Base-by-base conservation (phyloP, 2,329 filamentous ascomycete genomes). In the Amauroascus niger region DNA sequence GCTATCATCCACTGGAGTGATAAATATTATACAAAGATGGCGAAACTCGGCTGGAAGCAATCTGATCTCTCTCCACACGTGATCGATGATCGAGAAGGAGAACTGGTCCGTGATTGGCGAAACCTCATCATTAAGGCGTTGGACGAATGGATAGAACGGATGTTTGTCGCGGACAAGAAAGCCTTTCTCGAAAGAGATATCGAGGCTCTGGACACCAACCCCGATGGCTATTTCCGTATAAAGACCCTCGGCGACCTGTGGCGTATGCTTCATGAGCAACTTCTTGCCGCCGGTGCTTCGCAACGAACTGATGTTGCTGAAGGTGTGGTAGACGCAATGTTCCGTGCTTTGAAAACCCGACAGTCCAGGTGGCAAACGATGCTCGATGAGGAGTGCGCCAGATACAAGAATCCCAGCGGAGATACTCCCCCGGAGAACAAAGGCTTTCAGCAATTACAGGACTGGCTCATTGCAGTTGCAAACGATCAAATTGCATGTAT, bases 401-500 rank as follows among this genome's bases (percentile, higher is more conserved):
- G 83, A 63, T 95, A 88, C 69, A 84, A 86, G 67, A 61, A 66
- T 55, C 62, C 71, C 56, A 62, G 72, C 55, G 65, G 69, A 13
- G 73, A 75, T 16, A n/a, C 22, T 26, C 28, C 49, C 22, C 6
- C 49, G 22, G 69, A 72, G 57, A 64, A 67, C 64, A 88, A 95
- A 67, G 81, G 86, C 2, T 75, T 95, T 26, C 87, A 95, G 67
- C 69, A 77, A 18, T 68, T 83, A 41, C 80, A 84, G 65, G 93
- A 98, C 72, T 98, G 91, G 89, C 84, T 98, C 53, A 83, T 98
- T 51, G 90, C 93, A 44, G 88, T 94, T 54, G 93, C 94, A 61
- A 98, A 98, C 72, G 93, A 98, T 71, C 93, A 98, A 69, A 97
- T 98, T 67, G 90, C 90, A 54, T 96, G 89, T 70, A 95, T 98